Evolutionary conservation across 768 basidiomycete genomes (phyloP), one percentile per base, ranked within the genome.

Genomic region (Terana coerulea): DNA sequence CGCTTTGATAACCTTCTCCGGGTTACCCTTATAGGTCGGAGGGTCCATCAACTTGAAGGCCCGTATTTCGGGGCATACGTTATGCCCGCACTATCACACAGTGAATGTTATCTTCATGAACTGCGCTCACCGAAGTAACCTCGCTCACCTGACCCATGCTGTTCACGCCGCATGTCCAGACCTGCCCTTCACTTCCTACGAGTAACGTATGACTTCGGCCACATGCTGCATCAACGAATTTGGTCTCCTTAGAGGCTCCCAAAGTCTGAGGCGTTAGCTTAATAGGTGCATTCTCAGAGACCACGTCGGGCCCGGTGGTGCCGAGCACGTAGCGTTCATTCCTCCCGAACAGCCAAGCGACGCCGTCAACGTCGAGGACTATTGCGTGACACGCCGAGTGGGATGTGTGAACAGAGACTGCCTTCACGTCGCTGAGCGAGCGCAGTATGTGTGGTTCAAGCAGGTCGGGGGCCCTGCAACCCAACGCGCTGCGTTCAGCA

Each of bases 331-430:
- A 73, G 51, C 75, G 83, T 34, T 80, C 81, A 67, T 91, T 92
- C 47, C 92, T 83, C 6, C 95, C 95, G 64, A 95, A 91, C 59
- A 98, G 68, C 85, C 91, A 94, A 8, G 93, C 95, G 33, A 79
- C 76, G 6, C 92, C 93, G 47, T 84, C 77, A 21, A 77, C 59
- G 70, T 90, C 88, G 55, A 94, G 66, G 12, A 75, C 82, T 35
- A 93, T 80, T 59, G 80, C 84, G 64, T 93, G 89, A 62, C 88
- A 91, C 6, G 81, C 81, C 9, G 72, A 77, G 59, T 88, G 89
- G 1, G 88, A 86, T 9, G 88, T 77, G 66, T 94, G 84, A 46
- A 94, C 69, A 7, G 86, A 88, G 19, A 73, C 69, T 9, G 78
- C 75, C 63, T 84, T 81, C 69, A 95, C 76, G 65, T 95, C 94